Percentiles rank a stretch among this genome's conserved stretches.
phyloP scores from a whole-genome alignment of 2,329 filamentous ascomycete species.

The Neopestalotiopsis sp. region DNA sequence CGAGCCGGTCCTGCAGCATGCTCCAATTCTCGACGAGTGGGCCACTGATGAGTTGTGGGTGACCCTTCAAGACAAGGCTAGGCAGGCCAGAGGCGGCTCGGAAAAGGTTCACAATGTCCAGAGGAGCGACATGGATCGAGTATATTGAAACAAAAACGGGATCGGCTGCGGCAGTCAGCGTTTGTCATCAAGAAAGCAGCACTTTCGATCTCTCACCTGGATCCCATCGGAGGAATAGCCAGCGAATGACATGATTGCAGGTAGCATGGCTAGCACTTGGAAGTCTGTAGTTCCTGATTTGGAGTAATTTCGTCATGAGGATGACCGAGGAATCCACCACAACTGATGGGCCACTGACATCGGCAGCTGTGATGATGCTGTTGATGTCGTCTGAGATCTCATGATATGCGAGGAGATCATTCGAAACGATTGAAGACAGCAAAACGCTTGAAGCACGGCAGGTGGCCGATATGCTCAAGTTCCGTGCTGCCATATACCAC shows the following conservation, averaged over 20 bases:
- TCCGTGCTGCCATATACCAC: constrained; percentile 77
- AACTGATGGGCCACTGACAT: constrained; percentile 79
- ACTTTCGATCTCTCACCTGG: constrained; percentile 64
- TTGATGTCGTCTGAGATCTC: constrained; percentile 73
- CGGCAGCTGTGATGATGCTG: constrained; percentile 75
- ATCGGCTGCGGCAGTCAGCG: constrained; percentile 58
- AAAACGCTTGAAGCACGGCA: constrained; percentile 81
- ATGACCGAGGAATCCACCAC: constrained; percentile 80
- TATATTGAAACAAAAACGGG: constrained; percentile 69
- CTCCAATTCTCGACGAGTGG: constrained; percentile 55
- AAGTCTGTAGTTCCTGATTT: constrained; percentile 69
- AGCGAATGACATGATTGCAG: constrained; percentile 76
- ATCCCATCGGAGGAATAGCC: constrained; percentile 84
- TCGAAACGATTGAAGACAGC: constrained; percentile 70
- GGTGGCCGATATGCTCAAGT: constrained; percentile 71
- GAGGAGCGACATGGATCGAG: constrained; percentile 66
- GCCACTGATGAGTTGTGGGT: constrained; percentile 50
- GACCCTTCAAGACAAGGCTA: constrained; percentile 35
- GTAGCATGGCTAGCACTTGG: constrained; percentile 72
- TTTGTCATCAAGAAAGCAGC: not conserved
- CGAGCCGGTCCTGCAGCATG: constrained; percentile 46
- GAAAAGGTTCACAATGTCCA: constrained; percentile 73
- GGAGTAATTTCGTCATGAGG: constrained; percentile 74
- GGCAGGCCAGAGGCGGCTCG: constrained; percentile 67
- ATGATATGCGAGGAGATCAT: constrained; percentile 70